phyloP scores from a whole-genome alignment of 1,284 basidiomycete genomes.

The Phaffia rhodozyma region DNA sequence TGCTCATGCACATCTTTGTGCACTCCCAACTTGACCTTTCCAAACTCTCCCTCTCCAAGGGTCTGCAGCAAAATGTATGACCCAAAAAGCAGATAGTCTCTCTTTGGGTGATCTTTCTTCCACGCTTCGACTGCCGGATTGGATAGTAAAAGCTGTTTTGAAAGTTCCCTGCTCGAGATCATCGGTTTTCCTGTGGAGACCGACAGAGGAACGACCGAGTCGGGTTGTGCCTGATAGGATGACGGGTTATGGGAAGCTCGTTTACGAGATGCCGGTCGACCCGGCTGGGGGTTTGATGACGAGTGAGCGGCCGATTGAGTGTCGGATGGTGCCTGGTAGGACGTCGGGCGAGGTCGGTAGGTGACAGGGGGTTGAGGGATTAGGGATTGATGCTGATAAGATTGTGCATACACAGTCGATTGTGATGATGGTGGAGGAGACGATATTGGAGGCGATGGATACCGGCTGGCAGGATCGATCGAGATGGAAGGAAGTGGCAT shows the following conservation, averaged over 20 bases:
- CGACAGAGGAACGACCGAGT: background rate
- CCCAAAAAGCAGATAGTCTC: conserved; percentile 82
- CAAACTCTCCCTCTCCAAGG: conserved; percentile 96
- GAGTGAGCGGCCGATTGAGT: background rate
- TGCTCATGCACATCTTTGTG: conserved; percentile 93
- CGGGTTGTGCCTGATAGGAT: background rate
- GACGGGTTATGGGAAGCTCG: conserved; percentile 34
- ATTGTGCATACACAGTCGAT: background rate
- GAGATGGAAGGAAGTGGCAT: background rate
- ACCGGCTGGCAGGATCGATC: conserved; percentile 5
- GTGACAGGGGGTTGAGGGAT: background rate
- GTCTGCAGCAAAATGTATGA: conserved; percentile 92
- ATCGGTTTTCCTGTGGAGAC: conserved; percentile 6
- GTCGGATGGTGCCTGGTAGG: conserved; percentile 4
- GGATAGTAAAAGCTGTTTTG: conserved; percentile 33
- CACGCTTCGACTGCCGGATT: conserved; percentile 77
- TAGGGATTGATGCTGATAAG: background rate
- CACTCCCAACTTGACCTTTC: conserved; percentile 96
- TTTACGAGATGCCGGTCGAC: conserved; percentile 20
- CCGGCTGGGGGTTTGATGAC: background rate
- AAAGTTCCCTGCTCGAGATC: conserved; percentile 22
- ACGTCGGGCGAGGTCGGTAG: conserved; percentile 1
- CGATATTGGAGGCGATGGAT: conserved; percentile 17
- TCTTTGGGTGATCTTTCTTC: conserved; percentile 64
- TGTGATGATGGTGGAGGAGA: background rate